Base-by-base conservation (phyloP, 2,329 filamentous ascomycete genomes). In the Aureobasidium zeae region DNA sequence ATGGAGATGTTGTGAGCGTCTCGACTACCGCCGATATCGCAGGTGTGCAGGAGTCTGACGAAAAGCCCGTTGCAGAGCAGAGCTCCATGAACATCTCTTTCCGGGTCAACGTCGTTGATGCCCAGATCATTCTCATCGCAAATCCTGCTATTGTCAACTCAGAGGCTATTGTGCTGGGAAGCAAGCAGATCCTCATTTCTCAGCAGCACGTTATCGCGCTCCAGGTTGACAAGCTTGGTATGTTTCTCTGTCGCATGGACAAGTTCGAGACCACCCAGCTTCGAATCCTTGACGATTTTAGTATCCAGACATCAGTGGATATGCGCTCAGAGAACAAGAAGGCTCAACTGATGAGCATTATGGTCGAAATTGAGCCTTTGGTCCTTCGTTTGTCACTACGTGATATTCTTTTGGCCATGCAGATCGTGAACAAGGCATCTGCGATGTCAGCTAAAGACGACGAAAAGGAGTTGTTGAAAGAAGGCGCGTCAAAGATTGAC, bases 181-280 rank as follows among this genome's bases (percentile, higher is more conserved):
- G 88, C 2, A 94, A 95, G 59, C 88, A 98, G 60, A 79, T 96
- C 10, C 72, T 96, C 2, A 73, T 96, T 9, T 94, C 89, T 2
- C 84, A 94, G 55, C 93, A 98, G 61, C 86, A 96, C 66, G 86
- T 89, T 7, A 74, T 93, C 53, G 95, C 91, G 1, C 74, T 99
- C 57, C 89, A 98, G 58, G 79, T 98, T 2, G 88, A 86, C 6
- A 81, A 96, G 57, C 77, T 96, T 42, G 91, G 91, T 53, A 98
- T 99, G 91, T 99, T 95, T 61, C 65, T 98, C 22, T 98, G 93
- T 59, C 83, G 91, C 10, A 98, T 99, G 91, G 93, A 99, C 62
- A 85, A 81, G 50, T 96, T 96, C 53, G 89, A 98, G 53, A 87
- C 84, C 3, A 88, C 82, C 29, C 79, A 86, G 26, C 72, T 98